phyloP scores from a whole-genome alignment of 140 eudicot genomes.

The Bidens hawaiensis region DNA sequence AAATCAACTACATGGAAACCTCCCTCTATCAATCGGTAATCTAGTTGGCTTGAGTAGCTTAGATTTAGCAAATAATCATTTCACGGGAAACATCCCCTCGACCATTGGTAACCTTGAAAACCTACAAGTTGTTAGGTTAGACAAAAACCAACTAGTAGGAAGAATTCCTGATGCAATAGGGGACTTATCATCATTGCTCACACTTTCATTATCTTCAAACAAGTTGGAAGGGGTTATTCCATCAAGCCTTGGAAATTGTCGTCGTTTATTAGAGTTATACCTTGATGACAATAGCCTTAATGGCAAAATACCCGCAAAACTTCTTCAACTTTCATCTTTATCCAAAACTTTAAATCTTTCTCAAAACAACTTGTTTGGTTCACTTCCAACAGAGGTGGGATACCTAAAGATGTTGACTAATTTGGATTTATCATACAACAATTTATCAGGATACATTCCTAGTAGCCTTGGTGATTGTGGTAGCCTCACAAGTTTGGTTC shows the following conservation, averaged over 20 bases:
- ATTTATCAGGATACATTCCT: conserved; percentile 4
- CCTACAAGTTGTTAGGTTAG: not conserved
- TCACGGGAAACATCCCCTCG: not conserved
- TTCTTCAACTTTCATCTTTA: conserved; percentile 1
- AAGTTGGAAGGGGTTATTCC: conserved; percentile 1
- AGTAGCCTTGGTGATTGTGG: not conserved
- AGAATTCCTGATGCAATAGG: not conserved
- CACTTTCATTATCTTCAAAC: not conserved
- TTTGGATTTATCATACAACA: not conserved
- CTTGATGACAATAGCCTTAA: not conserved
- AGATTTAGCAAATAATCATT: not conserved
- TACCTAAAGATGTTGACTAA: not conserved
- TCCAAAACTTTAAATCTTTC: not conserved
- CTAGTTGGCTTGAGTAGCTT: not conserved
- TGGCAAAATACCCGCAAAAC: not conserved
- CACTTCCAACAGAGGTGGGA: not conserved
- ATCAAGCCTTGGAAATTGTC: conserved; percentile 6
- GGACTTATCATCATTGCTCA: not conserved
- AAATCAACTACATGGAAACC: not conserved
- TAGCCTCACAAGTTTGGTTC: not conserved
- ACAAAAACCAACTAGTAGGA: not conserved
- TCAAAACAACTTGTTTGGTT: not conserved
- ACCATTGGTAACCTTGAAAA: not conserved
- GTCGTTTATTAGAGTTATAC: not conserved
- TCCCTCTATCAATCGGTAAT: not conserved